Evolutionary conservation across 1,284 basidiomycete species (phyloP).

Genomic region (Xerocomus tenax): DNA sequence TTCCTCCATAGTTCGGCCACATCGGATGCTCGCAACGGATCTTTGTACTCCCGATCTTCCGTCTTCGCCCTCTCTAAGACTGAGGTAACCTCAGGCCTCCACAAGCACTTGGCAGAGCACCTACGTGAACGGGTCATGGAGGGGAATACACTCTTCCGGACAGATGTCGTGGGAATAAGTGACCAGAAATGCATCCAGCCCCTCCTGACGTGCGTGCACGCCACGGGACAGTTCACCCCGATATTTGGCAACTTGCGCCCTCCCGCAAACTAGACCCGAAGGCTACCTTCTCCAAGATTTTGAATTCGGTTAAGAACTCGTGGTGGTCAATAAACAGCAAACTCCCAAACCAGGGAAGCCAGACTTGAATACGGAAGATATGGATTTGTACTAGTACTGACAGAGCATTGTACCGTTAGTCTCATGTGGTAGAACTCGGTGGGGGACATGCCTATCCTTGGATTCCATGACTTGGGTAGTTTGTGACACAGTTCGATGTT

Average conservation of each 20-base stretch:
- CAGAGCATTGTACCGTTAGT: background rate
- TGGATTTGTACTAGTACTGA: background rate
- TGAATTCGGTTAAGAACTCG: constrained; percentile 28
- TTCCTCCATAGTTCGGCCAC: constrained; percentile 21
- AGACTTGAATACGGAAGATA: constrained; percentile 14
- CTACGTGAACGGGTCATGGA: constrained; percentile 29
- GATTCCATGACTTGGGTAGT: too few species aligned
- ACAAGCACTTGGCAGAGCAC: constrained; percentile 22
- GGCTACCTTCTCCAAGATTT: too few species aligned
- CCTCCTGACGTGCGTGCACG: too few species aligned
- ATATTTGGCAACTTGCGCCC: too few species aligned
- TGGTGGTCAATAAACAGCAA: constrained; percentile 20
- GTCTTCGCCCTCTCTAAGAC: constrained; percentile 4
- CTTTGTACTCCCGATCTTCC: background rate
- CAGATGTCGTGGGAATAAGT: too few species aligned
- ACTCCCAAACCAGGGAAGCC: too few species aligned
- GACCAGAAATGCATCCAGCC: too few species aligned
- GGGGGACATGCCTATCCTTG: too few species aligned
- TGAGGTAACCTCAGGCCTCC: constrained; percentile 11
- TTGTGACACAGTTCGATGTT: too few species aligned
- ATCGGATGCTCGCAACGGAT: constrained; percentile 1
- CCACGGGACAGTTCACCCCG: too few species aligned
- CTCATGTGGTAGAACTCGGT: too few species aligned
- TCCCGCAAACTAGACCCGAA: constrained; percentile 35
- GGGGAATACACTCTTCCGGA: constrained; percentile 30